A percentile compares a stretch with the other conserved stretches of the same genome.
phyloP scores from a whole-genome alignment of 257 asterid species.

The Marsdenia floribunda region DNA sequence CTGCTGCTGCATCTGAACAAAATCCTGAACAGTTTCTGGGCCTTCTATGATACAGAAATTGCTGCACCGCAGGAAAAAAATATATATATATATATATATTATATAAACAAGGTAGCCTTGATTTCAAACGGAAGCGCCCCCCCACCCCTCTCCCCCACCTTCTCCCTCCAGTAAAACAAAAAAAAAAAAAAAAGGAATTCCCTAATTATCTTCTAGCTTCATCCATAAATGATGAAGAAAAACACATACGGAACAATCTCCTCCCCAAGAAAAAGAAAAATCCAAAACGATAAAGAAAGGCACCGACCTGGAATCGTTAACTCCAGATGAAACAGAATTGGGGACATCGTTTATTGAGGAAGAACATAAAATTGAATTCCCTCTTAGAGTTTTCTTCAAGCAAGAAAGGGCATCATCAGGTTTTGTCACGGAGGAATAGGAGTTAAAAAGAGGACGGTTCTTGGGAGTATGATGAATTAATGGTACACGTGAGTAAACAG shows the following conservation, averaged over 20 bases:
- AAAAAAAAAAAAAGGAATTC: neutral
- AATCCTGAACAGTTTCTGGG: conserved; percentile 90
- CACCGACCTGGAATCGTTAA: conserved; percentile 41
- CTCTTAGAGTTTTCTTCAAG: conserved; percentile 14
- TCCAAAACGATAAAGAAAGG: neutral
- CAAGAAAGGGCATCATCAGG: conserved; percentile 19
- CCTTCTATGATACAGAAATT: conserved; percentile 97
- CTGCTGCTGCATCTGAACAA: conserved; percentile 84
- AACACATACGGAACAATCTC: neutral
- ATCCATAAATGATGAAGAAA: no score
- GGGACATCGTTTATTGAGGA: conserved; percentile 36
- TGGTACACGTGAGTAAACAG: conserved; percentile 27
- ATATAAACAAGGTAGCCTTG: neutral
- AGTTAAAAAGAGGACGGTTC: conserved; percentile 19
- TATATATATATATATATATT: neutral
- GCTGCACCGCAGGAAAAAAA: conserved; percentile 32
- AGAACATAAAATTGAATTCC: conserved; percentile 26
- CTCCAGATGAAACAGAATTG: conserved; percentile 27
- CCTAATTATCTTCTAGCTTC: neutral
- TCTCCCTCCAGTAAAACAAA: neutral
- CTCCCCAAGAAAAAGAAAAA: neutral
- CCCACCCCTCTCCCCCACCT: no score
- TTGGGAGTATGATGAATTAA: conserved; percentile 27
- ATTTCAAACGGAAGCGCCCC: neutral
- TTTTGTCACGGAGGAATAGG: conserved; percentile 9